These are phyloP conservation scores for Trematosphaeria pertusa DNA, from an alignment of 2,329 filamentous ascomycete species.

Conservation along the genomic window DNA sequence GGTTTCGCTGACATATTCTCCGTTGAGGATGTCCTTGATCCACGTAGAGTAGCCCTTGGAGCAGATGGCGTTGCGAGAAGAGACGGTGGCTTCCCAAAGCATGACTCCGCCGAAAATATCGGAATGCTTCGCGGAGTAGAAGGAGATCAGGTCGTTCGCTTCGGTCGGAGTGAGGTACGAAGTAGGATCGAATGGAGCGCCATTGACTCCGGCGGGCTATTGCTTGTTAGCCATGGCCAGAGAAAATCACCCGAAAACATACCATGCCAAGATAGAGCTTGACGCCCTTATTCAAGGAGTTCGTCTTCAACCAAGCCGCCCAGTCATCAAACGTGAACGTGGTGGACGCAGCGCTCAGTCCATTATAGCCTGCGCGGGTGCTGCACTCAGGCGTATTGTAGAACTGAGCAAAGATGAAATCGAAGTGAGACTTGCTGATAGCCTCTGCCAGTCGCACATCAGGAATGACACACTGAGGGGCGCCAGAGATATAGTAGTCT, in stretches of 20 bases:
- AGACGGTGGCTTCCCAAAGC: conserved; percentile 64
- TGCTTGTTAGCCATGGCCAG: background rate
- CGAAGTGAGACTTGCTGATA: conserved; percentile 55
- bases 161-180: conserved; percentile 58
- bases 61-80: conserved; percentile 54
- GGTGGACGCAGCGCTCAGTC: conserved; percentile 32
- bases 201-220: conserved; percentile 34
- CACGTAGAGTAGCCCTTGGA: conserved; percentile 54
- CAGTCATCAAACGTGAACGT: conserved; percentile 58
- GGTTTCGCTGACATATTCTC: conserved; percentile 21
- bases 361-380: conserved; percentile 50
- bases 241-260: conserved; percentile 1
- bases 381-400: conserved; percentile 63
- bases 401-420: conserved; percentile 64
- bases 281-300: conserved; percentile 49
- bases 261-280: conserved; percentile 63
- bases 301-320: conserved; percentile 44
- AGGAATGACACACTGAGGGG: conserved; percentile 60
- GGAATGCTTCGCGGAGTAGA: conserved; percentile 39
- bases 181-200: conserved; percentile 27
- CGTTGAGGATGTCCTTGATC: conserved; percentile 52
- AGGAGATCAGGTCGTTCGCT: conserved; percentile 54
- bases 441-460: conserved; percentile 55
- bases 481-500: conserved; percentile 59
- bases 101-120: conserved; percentile 64